These are phyloP conservation scores for Oropetium thomaeum DNA, from an alignment of 176 grass and related monocot genomes.

Conservation along the genomic window DNA sequence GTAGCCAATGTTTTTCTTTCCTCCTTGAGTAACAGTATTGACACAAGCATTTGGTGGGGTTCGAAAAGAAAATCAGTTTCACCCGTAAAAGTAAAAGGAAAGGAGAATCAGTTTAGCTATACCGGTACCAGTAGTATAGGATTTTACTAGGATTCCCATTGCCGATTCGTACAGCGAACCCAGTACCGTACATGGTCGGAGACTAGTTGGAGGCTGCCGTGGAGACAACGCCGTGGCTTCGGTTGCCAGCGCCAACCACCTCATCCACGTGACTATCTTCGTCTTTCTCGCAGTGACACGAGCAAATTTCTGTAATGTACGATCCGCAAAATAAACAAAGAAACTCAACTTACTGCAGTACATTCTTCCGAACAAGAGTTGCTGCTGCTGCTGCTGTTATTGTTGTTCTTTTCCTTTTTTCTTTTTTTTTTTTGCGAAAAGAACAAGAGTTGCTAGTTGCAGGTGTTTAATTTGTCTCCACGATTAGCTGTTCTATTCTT, in stretches of 20 bases:
- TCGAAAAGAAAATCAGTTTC: too few species aligned
- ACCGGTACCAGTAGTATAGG: too few species aligned
- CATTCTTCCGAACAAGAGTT: background rate
- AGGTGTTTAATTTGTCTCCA: too few species aligned
- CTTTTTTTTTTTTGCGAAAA: background rate
- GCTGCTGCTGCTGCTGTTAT: too few species aligned
- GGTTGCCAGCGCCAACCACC: background rate
- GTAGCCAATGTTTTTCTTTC: too few species aligned
- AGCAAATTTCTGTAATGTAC: background rate
- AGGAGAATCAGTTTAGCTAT: too few species aligned
- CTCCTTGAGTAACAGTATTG: too few species aligned
- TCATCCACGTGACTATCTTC: background rate
- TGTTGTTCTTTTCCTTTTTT: background rate
- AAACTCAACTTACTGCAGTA: background rate
- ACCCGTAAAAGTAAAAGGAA: too few species aligned
- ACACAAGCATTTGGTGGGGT: too few species aligned
- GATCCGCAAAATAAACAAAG: background rate
- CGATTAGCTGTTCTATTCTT: too few species aligned
- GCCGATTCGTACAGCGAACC: background rate
- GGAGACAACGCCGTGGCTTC: background rate
- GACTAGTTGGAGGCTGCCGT: background rate
- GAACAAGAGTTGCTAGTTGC: too few species aligned
- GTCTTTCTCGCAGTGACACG: background rate
- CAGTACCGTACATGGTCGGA: background rate
- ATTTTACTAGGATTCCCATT: background rate